phyloP scores from a whole-genome alignment of 2,329 filamentous ascomycete species.

The Sporothrix humicola region DNA sequence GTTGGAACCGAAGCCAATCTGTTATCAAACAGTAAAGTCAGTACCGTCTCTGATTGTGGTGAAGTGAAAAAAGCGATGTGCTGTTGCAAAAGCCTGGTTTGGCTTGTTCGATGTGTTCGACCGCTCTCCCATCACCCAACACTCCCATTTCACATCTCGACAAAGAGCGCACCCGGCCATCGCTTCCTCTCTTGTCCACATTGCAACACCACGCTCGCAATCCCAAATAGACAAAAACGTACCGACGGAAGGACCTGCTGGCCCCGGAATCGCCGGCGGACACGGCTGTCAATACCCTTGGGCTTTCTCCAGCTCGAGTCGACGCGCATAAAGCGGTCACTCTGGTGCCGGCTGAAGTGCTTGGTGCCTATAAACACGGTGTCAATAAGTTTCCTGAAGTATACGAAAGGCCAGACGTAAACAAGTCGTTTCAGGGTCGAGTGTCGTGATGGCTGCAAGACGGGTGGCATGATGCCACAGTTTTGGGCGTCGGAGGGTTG shows the following conservation, averaged over 20 bases:
- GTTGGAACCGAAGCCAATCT: constrained; percentile 99
- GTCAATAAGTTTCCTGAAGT: not conserved
- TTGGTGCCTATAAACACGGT: constrained; percentile 70
- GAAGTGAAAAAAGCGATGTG: not conserved
- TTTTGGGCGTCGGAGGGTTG: constrained; percentile 24
- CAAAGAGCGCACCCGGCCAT: not conserved
- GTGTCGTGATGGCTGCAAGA: not conserved
- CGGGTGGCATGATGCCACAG: not conserved
- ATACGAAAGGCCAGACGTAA: not conserved
- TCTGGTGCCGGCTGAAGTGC: constrained; percentile 97
- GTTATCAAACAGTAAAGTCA: constrained; percentile 37
- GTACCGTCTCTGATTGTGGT: not conserved
- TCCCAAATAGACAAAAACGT: constrained; percentile 54
- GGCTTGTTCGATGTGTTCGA: no score
- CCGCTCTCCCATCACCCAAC: no score
- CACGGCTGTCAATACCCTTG: constrained; percentile 99
- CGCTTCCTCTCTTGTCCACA: no score
- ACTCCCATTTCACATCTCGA: no score
- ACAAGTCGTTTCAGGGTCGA: not conserved
- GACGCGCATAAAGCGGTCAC: constrained; percentile 94
- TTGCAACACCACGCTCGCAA: not conserved
- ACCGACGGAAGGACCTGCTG: constrained; percentile 97
- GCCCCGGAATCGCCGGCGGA: constrained; percentile 96
- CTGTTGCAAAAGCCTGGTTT: no score
- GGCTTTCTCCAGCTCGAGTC: constrained; percentile 93